Evolutionary conservation across 768 basidiomycete species (phyloP).

Genomic region (Galerina marginata): DNA sequence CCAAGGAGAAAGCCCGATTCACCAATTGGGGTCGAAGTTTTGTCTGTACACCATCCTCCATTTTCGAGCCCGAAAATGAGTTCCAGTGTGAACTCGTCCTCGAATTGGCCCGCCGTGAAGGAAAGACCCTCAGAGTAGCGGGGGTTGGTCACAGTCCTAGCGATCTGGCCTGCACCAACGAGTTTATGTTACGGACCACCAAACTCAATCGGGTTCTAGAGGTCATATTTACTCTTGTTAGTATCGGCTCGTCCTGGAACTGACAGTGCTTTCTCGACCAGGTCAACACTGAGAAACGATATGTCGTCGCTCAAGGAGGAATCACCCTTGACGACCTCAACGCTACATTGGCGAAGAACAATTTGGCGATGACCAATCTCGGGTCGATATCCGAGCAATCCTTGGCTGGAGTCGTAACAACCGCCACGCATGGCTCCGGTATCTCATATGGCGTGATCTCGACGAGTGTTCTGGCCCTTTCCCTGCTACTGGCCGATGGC

Average conservation of each 20-base stretch:
- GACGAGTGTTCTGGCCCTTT: constrained; percentile 76
- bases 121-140: constrained; percentile 75
- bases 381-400: constrained; percentile 98
- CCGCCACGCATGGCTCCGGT: constrained; percentile 95
- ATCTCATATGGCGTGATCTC: constrained; percentile 81
- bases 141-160: constrained; percentile 94
- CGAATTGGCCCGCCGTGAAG: constrained; percentile 78
- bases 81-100: constrained; percentile 76
- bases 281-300: constrained; percentile 72
- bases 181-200: constrained; percentile 83
- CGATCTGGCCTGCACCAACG: constrained; percentile 90
- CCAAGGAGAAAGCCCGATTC: constrained; percentile 54
- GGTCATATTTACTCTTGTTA: constrained; percentile 51
- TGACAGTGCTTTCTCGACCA: constrained; percentile 31
- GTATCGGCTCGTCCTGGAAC: constrained; percentile 1
- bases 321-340: constrained; percentile 82
- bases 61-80: constrained; percentile 78
- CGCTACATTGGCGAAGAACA: constrained; percentile 60
- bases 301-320: constrained; percentile 77
- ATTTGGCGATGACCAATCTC: constrained; percentile 88
- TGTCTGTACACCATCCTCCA: constrained; percentile 64
- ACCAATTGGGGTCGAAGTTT: constrained; percentile 90
- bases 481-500: constrained; percentile 80
- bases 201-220: constrained; percentile 74
- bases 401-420: constrained; percentile 89